phyloP scores from a whole-genome alignment of 1,284 basidiomycete species.

The Fomitopsis palustris region DNA sequence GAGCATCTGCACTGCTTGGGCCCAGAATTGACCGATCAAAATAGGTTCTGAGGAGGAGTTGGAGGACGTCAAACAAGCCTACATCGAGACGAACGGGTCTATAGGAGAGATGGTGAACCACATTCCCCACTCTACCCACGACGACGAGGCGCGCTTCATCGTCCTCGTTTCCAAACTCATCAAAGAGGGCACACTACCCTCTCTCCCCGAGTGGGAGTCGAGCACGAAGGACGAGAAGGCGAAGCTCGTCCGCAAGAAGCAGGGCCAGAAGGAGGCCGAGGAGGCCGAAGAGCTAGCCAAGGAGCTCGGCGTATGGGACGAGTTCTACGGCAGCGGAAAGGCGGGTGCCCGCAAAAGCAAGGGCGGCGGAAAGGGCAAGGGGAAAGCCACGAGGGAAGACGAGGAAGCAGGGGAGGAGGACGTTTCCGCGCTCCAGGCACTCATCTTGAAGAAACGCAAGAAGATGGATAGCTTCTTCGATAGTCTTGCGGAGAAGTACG shows the following conservation, averaged over 20 bases:
- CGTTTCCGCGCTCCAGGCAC: constrained; percentile 70
- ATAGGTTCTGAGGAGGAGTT: constrained; percentile 83
- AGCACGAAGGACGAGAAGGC: constrained; percentile 77
- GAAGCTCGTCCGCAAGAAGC: constrained; percentile 67
- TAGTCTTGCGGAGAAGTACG: constrained; percentile 80
- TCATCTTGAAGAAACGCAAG: constrained; percentile 79
- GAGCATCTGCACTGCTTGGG: background rate
- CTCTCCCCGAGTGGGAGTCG: constrained; percentile 64
- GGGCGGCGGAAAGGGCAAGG: constrained; percentile 50
- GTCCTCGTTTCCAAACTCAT: constrained; percentile 69
- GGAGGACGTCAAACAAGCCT: constrained; percentile 74
- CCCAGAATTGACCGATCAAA: background rate
- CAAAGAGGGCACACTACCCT: constrained; percentile 52
- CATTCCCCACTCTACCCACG: constrained; percentile 79
- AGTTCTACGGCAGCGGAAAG: constrained; percentile 87
- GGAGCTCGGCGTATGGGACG: constrained; percentile 92
- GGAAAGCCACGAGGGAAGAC: constrained; percentile 27
- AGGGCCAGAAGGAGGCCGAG: constrained; percentile 72
- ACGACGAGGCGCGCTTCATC: constrained; percentile 84
- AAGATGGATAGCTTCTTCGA: constrained; percentile 73
- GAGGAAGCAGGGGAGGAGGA: constrained; percentile 54
- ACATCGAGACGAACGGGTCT: constrained; percentile 62
- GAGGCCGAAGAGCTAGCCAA: constrained; percentile 87
- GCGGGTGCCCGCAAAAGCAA: constrained; percentile 59
- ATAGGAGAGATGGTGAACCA: constrained; percentile 77